These are phyloP conservation scores for Phytopythium ostracodes DNA, from an alignment of 352 stramenopile species.

Conservation along the genomic window DNA sequence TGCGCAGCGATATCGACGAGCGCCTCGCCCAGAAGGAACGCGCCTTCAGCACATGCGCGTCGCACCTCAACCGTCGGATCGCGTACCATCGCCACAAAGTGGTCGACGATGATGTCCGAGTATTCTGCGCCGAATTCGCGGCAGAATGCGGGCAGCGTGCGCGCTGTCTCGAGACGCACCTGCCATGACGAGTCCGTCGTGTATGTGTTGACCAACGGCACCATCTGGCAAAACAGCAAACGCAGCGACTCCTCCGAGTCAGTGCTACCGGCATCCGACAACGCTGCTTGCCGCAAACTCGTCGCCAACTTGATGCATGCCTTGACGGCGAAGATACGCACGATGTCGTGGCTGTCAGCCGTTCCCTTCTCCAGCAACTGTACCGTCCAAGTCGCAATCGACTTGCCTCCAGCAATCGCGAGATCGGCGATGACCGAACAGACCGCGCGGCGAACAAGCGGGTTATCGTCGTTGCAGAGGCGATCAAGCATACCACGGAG, in stretches of 20 bases:
- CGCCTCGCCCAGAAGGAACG: conserved; percentile 60
- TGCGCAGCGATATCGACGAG: conserved; percentile 47
- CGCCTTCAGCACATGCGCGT: conserved; percentile 59
- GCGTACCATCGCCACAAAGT: conserved; percentile 81
- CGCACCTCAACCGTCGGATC: conserved; percentile 86
- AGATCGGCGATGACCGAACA: conserved; percentile 82
- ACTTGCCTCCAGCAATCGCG: conserved; percentile 42
- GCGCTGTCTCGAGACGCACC: conserved; percentile 73
- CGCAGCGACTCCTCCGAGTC: conserved; percentile 37
- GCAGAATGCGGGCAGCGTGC: conserved; percentile 73
- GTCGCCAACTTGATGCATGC: conserved; percentile 69
- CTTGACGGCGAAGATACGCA: conserved; percentile 86
- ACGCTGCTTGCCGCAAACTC: conserved; percentile 37
- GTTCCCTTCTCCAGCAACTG: conserved; percentile 79
- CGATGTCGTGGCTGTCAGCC: conserved; percentile 82
- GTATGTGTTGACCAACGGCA: conserved; percentile 88
- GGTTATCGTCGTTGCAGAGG: conserved; percentile 85
- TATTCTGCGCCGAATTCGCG: conserved; percentile 75
- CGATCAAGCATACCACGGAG: conserved; percentile 85
- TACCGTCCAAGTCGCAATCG: conserved; percentile 63
- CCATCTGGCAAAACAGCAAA: conserved; percentile 77
- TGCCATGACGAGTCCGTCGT: conserved; percentile 86
- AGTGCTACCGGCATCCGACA: not conserved
- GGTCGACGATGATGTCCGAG: conserved; percentile 82
- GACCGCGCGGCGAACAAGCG: conserved; percentile 76